Conservation (phyloP, 805 yeast species). For the Wickerhamia fluorescens region DNA sequence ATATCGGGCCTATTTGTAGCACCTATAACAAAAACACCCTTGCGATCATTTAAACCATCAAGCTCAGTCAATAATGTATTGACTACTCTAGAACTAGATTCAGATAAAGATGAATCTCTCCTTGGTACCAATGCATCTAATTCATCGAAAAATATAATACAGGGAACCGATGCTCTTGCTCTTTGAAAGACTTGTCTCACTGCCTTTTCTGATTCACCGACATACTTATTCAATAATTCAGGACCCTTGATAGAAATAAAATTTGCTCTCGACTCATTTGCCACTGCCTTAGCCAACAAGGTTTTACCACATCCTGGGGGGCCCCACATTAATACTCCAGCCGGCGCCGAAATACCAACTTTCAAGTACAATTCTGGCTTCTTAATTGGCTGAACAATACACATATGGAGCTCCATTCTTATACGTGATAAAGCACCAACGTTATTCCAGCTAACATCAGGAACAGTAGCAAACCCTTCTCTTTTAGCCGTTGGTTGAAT, state of each 20-base stretch:
- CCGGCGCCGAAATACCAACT: conserved; percentile 94
- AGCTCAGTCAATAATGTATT: conserved; percentile 90
- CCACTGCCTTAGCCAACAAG: conserved; percentile 92
- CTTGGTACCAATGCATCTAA: conserved; percentile 93
- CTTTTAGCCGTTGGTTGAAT: conserved; percentile 97
- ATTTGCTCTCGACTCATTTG: conserved; percentile 93
- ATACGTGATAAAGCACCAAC: conserved; percentile 84
- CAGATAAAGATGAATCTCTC: conserved; percentile 82
- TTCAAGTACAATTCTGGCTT: conserved; percentile 83
- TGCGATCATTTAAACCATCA: conserved; percentile 89
- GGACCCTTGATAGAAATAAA: conserved; percentile 96
- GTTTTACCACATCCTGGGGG: conserved; percentile 99
- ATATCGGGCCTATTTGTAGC: conserved; percentile 98
- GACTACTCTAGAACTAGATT: conserved; percentile 87
- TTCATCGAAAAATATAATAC: conserved; percentile 93
- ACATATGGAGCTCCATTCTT: conserved; percentile 90
- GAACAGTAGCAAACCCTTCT: conserved; percentile 98
- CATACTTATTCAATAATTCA: conserved; percentile 86
- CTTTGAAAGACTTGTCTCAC: conserved; percentile 88
- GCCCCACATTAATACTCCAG: conserved; percentile 97
- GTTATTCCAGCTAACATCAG: conserved; percentile 92
- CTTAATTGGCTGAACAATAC: conserved; percentile 93
- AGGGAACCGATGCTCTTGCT: conserved; percentile 89
- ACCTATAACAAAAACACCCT: conserved; percentile 90
- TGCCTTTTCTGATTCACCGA: conserved; percentile 93